Conservation (phyloP, 1,284 basidiomycete genomes). For the Cutaneotrichosporon dermatis region DNA sequence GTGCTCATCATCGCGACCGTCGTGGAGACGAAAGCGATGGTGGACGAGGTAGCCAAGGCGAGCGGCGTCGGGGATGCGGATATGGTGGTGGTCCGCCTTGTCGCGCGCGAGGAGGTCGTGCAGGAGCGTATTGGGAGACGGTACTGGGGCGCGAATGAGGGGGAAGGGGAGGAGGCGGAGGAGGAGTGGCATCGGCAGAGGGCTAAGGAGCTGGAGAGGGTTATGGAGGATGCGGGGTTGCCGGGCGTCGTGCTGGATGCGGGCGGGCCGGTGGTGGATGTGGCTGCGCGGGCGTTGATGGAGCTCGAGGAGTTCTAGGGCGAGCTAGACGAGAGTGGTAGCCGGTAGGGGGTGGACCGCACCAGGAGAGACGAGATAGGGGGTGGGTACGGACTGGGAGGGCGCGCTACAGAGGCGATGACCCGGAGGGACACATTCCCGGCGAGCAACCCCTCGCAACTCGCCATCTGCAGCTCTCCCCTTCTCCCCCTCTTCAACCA, state of each 20-base stretch:
- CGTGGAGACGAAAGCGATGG: not conserved
- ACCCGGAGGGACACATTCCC: too few species aligned
- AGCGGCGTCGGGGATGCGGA: not conserved
- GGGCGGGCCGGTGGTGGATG: not conserved
- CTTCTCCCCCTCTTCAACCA: too few species aligned
- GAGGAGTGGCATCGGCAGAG: not conserved
- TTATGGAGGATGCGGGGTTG: not conserved
- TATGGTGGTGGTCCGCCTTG: constrained; percentile 1
- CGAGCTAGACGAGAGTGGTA: too few species aligned
- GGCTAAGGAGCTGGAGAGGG: constrained; percentile 4
- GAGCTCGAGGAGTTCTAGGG: not conserved
- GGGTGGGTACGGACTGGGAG: too few species aligned
- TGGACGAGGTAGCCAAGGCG: not conserved
- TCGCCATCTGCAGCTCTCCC: too few species aligned
- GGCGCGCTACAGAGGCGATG: too few species aligned
- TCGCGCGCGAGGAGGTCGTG: not conserved
- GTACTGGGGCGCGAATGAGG: not conserved
- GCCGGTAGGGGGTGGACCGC: too few species aligned
- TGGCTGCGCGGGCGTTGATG: not conserved
- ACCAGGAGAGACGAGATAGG: too few species aligned
- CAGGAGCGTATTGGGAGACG: not conserved
- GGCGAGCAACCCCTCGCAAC: too few species aligned
- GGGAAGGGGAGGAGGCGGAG: not conserved
- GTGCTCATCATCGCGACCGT: constrained; percentile 3
- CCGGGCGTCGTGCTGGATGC: not conserved